These are phyloP conservation scores for Claviceps citrina DNA, from an alignment of 2,329 filamentous ascomycete species.

Conservation along the genomic window DNA sequence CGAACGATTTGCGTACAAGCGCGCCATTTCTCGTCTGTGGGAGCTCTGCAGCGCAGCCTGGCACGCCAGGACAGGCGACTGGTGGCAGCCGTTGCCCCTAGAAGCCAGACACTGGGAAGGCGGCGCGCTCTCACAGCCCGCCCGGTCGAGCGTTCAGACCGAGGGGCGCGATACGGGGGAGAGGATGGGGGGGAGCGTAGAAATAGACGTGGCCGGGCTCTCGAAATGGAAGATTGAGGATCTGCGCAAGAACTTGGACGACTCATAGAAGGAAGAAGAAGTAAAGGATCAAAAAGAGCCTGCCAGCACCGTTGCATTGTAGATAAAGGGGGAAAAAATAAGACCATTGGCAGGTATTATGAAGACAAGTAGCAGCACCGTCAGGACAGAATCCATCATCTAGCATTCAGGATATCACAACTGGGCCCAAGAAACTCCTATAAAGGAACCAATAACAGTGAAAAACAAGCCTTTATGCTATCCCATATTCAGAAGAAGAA, in stretches of 20 bases:
- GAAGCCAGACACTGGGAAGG: slow-evolving; percentile 55
- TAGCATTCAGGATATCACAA: neutral
- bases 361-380: too few species aligned
- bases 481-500: neutral
- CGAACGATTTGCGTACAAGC: slow-evolving; percentile 66
- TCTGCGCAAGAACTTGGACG: slow-evolving; percentile 14
- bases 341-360: too few species aligned
- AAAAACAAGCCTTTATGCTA: neutral
- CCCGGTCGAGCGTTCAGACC: slow-evolving; percentile 4
- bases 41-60: slow-evolving; percentile 61
- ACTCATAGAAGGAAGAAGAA: slow-evolving; percentile 1
- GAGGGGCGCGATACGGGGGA: slow-evolving; percentile 11
- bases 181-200: slow-evolving; percentile 19
- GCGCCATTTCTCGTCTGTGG: slow-evolving; percentile 64
- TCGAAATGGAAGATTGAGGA: slow-evolving; percentile 23
- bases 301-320: neutral
- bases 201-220: slow-evolving; percentile 24
- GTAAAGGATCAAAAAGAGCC: neutral
- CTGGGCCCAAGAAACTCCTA: too few species aligned
- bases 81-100: slow-evolving; percentile 55
- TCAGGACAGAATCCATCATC: neutral
- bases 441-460: too few species aligned
- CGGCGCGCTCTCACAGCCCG: slow-evolving; percentile 13
- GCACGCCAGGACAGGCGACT: slow-evolving; percentile 48
- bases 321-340: neutral